Evolutionary conservation across 2,329 filamentous ascomycete species (phyloP), one percentile per base, ranked within the genome.

Genomic region (Verticillium klebahnii): DNA sequence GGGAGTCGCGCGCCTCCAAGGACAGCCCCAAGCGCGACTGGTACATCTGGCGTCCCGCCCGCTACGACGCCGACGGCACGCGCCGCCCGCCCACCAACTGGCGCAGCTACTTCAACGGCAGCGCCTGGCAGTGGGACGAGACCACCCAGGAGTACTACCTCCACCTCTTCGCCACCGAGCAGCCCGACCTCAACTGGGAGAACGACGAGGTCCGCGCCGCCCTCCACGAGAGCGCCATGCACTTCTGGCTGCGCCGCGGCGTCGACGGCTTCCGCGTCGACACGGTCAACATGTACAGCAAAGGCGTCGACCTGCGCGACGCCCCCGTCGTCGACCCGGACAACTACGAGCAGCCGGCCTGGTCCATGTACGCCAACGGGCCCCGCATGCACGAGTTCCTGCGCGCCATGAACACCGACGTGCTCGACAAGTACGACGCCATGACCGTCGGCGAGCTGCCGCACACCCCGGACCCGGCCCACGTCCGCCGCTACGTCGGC

Each of bases 151-250:
- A 93, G 73, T 93, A 92, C 72, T 93, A 92, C 69, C 83, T 93
- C 0, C 87, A 90, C 64, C 80, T 95, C 12, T 96, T 92, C 72
- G 86, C 88, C 7, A 83, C 83, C 5, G 86, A 91, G 66, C 91
- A 94, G 71, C 91, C 92, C 0, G 92, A 95, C 68, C 80, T 95
- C n/a, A 95, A 95, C 75, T 95, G 91, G 90, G 89, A 93, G 69
- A 90, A 89, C 62, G 80, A 81, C 0, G 85, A 83, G 11, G 85
- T 89, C 0, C 83, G 90, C 17, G 77, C 84, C 56, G 91, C 90
- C 1, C 86, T 93, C 7, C 90, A 92, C 71, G 81, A 88, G 37
- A 82, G 84, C 17, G 82, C 89, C 5, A 90, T 93, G 84, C 82
- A 84, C 34, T 95, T 93, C 72, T 95, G 92, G 92, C 82, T 95